Evolutionary conservation across 495 filamentous ascomycete species (phyloP), one percentile per base, ranked within the genome.

Genomic region (Penicillium soppii): DNA sequence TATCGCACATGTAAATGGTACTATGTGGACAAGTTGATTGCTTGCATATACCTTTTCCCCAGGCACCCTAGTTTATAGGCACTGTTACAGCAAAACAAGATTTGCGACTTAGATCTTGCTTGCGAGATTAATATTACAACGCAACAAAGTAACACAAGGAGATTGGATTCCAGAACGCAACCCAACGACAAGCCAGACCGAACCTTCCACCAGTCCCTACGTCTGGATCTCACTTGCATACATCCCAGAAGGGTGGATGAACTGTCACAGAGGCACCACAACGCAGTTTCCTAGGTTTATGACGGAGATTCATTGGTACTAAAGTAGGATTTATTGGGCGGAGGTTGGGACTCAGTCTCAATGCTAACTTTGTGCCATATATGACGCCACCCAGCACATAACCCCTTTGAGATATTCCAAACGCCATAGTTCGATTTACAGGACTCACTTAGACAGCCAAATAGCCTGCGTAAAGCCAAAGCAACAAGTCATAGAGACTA

Each of bases 181-280:
- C 27, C 39, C 44, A 49, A 52, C 33, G 27, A 35, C 10, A 49
- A 35, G 17, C 50, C 19, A 40, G 29, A 47, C 55, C 22, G 54
- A 23, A 29, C 30, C 12, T 30, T 52, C 47, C 44, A 43, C 37
- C 16, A 20, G 10, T 50, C 22, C 25, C 27, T 30, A 37, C 25
- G 32, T 22, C 39, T 33, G 10, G 41, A 40, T 55, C 40, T 54
- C 55, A 42, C 48, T 50, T 45, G 26, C 43, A 48, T 48, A 19
- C n/a, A 22, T 35, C 39, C 27, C 25, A 22, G 16, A 33, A 30
- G 20, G 16, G 25, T 38, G 47, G 15, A 38, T 17, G 25, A 9
- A 5, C 43, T n/a, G 20, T 26, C 43, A 47, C 27, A 23, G 33
- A 21, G 25, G 26, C 43, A 25, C 40, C 29, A 25, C 38, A 35